Base-by-base conservation (phyloP, 129 eudicot genomes). In the Flaveria bidentis region DNA sequence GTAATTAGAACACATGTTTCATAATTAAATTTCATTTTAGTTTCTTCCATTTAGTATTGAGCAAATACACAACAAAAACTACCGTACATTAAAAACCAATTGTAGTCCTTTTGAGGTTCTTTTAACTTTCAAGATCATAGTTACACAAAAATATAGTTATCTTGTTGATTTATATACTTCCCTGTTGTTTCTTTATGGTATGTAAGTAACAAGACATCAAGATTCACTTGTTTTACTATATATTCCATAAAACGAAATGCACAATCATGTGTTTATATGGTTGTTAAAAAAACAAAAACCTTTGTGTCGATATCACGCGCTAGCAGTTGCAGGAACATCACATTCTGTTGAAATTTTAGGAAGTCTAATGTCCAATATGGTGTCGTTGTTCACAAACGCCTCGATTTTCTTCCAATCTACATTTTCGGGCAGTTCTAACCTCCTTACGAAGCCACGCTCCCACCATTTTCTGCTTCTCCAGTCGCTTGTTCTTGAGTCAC, bases 381-480 rank as follows among this genome's bases (percentile, higher is more conserved):
- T 36, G 53, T 88, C 87, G 28, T 85, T 85, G 23, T 69, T 83
- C 56, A 88, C 23, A 81, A 53, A 33, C 65, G 85, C 92, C 72
- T 91, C 95, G 49, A 70, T 77, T 63, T 85, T 86, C 78, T 69
- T 86, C 90, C 90, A 79, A 44, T 91, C 90, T 9, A 83, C 53
- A 17, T 86, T 85, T 60, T 83, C 90, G 1, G 95, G 95, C 78
- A 91, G 57, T 73, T 91, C 95, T 12, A 91, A 73, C 81, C 95
- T 87, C 50, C 95, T 53, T 20, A 85, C 97, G 71, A 23, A 85
- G 15, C 97, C 95, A 72, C 80, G 78, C 71, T 91, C 97, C 97
- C 97, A 91, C 97, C 97, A 88, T 47, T 91, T 71, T 66, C 82
- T 61, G 17, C 78, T 83, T 57, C 79, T 87, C 95, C 97, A 91